phyloP scores from a whole-genome alignment of 805 yeast species.

The Candida sakaeoensis region DNA sequence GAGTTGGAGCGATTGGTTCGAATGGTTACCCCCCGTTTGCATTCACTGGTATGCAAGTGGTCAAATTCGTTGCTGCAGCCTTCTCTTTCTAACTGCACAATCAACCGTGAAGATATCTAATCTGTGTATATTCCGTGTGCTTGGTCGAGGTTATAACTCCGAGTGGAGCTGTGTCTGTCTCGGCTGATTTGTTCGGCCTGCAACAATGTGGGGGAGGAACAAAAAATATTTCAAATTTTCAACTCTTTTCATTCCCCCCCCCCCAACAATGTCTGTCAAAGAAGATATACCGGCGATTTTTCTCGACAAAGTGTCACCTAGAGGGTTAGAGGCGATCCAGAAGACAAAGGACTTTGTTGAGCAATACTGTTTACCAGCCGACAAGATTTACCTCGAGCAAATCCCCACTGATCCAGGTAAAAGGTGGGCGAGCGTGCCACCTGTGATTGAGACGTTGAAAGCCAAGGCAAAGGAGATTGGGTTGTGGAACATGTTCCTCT shows the following conservation, averaged over 20 bases:
- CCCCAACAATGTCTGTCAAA: slow-evolving; percentile 11
- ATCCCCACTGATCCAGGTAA: slow-evolving; percentile 33
- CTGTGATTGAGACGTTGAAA: slow-evolving; percentile 49
- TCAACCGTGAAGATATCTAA: no score
- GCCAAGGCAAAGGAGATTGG: slow-evolving; percentile 49
- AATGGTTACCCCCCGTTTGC: no score
- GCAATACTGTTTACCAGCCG: slow-evolving; percentile 56
- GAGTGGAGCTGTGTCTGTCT: no score
- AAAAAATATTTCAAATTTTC: neutral
- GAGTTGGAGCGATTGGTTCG: no score
- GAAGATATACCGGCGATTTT: slow-evolving; percentile 42
- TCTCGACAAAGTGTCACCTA: slow-evolving; percentile 31
- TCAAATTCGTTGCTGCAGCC: no score
- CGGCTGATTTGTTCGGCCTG: no score
- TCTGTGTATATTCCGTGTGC: no score
- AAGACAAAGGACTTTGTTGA: slow-evolving; percentile 49
- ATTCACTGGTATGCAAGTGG: no score
- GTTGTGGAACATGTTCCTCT: slow-evolving; percentile 59
- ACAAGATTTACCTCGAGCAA: slow-evolving; percentile 39
- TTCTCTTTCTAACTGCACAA: no score
- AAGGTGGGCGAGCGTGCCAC: slow-evolving; percentile 49
- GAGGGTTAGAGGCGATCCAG: slow-evolving; percentile 36
- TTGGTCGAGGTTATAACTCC: no score
- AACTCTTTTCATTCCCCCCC: neutral
- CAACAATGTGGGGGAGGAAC: neutral